Evolutionary conservation across 345 rosid species (phyloP).

Genomic region (Lenwebbia sp.): DNA sequence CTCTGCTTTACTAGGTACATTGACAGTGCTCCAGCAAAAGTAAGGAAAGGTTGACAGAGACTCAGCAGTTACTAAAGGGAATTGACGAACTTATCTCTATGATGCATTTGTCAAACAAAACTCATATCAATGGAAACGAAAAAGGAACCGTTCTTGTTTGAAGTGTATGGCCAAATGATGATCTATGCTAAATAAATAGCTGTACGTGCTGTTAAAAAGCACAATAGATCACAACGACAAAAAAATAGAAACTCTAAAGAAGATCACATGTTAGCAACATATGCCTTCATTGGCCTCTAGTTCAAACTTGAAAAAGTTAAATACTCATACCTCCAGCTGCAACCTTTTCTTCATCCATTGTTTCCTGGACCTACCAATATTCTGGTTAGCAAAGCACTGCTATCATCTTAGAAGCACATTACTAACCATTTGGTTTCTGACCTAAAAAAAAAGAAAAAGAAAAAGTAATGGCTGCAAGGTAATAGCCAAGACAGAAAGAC

Average conservation of each 20-base stretch:
- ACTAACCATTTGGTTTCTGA: neutral
- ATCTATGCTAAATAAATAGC: neutral
- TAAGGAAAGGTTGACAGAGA: neutral
- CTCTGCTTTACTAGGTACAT: neutral
- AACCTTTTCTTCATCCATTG: neutral
- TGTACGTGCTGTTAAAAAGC: neutral
- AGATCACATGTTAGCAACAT: too few relatives aligned
- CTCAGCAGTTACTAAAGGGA: neutral
- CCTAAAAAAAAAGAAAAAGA: too few relatives aligned
- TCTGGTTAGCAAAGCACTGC: neutral
- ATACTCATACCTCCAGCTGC: neutral
- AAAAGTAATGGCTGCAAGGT: neutral
- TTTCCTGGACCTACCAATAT: neutral
- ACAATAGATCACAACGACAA: neutral
- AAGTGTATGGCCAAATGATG: neutral
- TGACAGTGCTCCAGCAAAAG: neutral
- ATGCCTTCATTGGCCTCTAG: neutral
- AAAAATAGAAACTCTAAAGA: too few relatives aligned
- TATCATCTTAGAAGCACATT: neutral
- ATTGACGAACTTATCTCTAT: neutral
- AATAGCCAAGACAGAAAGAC: neutral
- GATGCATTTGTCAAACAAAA: neutral
- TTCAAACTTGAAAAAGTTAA: neutral
- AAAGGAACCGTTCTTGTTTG: neutral
- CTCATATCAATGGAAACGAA: neutral